Percentiles rank a stretch among this genome's conserved stretches.
Evolutionary conservation across 2,329 filamentous ascomycete species (phyloP).

Genomic region (Neocatenulostroma microsporum): DNA sequence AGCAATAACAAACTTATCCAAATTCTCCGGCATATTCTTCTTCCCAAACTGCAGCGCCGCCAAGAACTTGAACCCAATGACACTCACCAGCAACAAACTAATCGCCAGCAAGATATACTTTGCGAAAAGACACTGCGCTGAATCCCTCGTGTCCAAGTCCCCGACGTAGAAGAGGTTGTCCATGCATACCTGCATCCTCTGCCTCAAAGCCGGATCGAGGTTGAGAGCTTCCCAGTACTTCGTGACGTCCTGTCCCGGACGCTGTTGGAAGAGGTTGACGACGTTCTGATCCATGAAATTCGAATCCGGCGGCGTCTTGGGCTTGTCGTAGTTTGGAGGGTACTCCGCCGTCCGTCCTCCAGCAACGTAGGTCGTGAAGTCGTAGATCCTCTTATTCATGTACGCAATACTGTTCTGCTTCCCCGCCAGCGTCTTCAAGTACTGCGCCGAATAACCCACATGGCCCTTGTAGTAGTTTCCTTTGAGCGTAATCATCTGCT

Average conservation of each 20-base stretch:
- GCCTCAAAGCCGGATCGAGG: constrained; percentile 50
- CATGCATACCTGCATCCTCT: constrained; percentile 71
- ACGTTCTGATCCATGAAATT: constrained; percentile 77
- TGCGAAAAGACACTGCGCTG: constrained; percentile 74
- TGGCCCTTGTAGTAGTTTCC: constrained; percentile 76
- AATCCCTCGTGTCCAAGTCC: constrained; percentile 84
- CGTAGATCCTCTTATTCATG: constrained; percentile 73
- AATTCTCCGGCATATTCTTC: constrained; percentile 87
- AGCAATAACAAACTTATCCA: constrained; percentile 97
- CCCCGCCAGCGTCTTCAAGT: constrained; percentile 58
- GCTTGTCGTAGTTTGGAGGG: constrained; percentile 27
- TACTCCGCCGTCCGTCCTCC: constrained; percentile 63
- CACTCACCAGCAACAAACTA: constrained; percentile 66
- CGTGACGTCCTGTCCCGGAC: constrained; percentile 70
- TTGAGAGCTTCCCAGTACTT: constrained; percentile 70
- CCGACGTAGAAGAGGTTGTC: constrained; percentile 94
- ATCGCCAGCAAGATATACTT: constrained; percentile 84
- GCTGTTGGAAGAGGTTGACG: constrained; percentile 66
- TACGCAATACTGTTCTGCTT: constrained; percentile 58
- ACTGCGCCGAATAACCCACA: constrained; percentile 72
- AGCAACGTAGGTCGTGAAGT: constrained; percentile 72
- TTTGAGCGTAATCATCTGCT: constrained; percentile 74
- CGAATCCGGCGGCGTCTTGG: constrained; percentile 42
- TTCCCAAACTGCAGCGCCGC: constrained; percentile 88
- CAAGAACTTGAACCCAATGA: constrained; percentile 94